Evolutionary conservation across 2,329 filamentous ascomycete species (phyloP).

Genomic region (Dothideomycetes sp.): DNA sequence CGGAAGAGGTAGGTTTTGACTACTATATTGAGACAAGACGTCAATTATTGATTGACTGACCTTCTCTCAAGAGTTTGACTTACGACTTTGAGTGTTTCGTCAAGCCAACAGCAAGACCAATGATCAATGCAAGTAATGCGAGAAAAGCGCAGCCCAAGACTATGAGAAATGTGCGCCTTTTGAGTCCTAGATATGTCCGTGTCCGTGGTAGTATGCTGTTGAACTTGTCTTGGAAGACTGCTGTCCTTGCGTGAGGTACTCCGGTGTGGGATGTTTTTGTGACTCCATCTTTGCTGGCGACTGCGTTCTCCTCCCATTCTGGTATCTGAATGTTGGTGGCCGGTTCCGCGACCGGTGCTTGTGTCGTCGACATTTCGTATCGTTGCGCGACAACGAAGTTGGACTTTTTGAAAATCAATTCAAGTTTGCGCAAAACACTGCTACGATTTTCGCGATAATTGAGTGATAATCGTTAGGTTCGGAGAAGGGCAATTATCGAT

Average conservation of each 20-base stretch:
- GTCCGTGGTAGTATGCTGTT: constrained; percentile 31
- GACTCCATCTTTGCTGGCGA: constrained; percentile 4
- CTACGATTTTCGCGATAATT: no score
- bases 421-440: no score
- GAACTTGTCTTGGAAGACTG: constrained; percentile 18
- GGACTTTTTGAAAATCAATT: no score
- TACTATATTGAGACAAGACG: constrained; percentile 19
- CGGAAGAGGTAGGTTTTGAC: constrained; percentile 43
- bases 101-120: constrained; percentile 35
- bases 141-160: constrained; percentile 25
- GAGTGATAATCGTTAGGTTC: no score
- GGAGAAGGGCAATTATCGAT: no score
- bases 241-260: not conserved
- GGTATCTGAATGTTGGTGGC: constrained; percentile 16
- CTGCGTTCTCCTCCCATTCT: constrained; percentile 20
- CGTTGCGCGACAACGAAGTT: no score
- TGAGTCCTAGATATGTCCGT: constrained; percentile 31
- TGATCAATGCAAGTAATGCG: constrained; percentile 31
- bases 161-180: constrained; percentile 31
- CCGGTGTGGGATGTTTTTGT: constrained; percentile 10
- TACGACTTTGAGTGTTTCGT: constrained; percentile 16
- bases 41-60: not conserved
- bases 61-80: not conserved
- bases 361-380: no score
- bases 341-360: not conserved